Base-by-base conservation (phyloP, 441 rosid species). In the Gossypium aridum region DNA sequence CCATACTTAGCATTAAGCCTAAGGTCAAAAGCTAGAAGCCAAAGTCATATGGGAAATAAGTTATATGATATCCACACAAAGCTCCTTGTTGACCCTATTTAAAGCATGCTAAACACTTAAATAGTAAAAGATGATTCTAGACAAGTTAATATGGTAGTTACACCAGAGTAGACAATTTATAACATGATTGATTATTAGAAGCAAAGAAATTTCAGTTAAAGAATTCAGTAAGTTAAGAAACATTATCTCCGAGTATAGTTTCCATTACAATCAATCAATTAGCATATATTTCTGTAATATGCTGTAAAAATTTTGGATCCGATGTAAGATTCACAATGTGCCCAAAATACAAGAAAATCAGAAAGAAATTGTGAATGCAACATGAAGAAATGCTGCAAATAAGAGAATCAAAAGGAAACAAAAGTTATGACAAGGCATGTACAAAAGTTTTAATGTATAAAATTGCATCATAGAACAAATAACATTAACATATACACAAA, bases 241-340 rank as follows among this genome's bases (percentile, higher is more conserved):
- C 16, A 2, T 23, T 67, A 67, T 7, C 25, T 69, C 25, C 72
- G 16, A 69, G 17, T 9, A 69, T 69, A 51, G n/a, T 8, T 51
- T 6, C 1, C 4, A 2, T 8, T n/a, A 14, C 43, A 69, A 25
- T 26, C 14, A 25, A 67, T 16, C 43, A 49, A 70, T 70, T 16
- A 54, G 49, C 73, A 28, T 31, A 70, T 16, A 70, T 54, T 70
- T 70, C 26, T 26, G 26, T 54, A 9, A 49, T 70, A 70, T 16
- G 14, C 47, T 9, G 62, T 17, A 14, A 22, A 54, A 53, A 26
- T 2, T 69, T 51, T 54, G 28, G 26, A 54, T 54, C 26, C 17
- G 10, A 16, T 28, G 23, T 26, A 16, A 72, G 9, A 7, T n/a
- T 45, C 56, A 61, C 3, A 43, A 71, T 22, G 16, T 53, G 61